Evolutionary conservation across 116 monocot species (phyloP).

Genomic region (Zostera marina): DNA sequence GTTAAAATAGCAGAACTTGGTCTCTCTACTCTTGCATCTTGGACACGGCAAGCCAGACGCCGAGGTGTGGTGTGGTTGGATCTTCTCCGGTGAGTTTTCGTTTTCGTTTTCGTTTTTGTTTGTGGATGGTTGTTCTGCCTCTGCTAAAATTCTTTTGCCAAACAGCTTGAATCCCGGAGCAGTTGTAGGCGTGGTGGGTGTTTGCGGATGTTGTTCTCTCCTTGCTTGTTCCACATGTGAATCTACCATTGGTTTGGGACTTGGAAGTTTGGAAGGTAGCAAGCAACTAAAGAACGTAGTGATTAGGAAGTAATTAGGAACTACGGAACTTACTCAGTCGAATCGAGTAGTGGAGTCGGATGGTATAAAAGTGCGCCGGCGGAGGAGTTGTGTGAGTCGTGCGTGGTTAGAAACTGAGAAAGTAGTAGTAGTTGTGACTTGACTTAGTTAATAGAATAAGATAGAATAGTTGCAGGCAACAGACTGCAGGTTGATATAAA

Average conservation of each 20-base stretch:
- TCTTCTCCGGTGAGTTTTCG: background rate
- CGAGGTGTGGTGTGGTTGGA: background rate
- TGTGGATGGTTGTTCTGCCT: background rate
- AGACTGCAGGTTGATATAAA: too few relatives aligned
- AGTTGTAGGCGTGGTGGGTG: background rate
- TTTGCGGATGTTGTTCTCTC: background rate
- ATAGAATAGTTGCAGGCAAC: too few relatives aligned
- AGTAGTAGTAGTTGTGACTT: too few relatives aligned
- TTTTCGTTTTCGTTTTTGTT: background rate
- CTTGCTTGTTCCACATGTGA: conserved; percentile 1
- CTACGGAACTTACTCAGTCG: too few relatives aligned
- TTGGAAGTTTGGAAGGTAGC: background rate
- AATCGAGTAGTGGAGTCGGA: too few relatives aligned
- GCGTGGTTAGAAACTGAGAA: too few relatives aligned
- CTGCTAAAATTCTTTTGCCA: conserved; percentile 27
- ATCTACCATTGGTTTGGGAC: conserved; percentile 9
- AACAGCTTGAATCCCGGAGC: conserved; percentile 31
- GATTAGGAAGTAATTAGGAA: too few relatives aligned
- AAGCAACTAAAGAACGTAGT: background rate
- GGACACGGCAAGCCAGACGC: conserved; percentile 28
- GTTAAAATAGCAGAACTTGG: conserved; percentile 97
- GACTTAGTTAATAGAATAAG: too few relatives aligned
- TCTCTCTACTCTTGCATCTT: conserved; percentile 61
- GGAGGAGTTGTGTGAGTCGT: too few relatives aligned
- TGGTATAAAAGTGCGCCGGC: too few relatives aligned